These are phyloP conservation scores for Diversispora eburnea DNA, from an alignment of 192 early-diverging fungal genomes.

Conservation along the genomic window DNA sequence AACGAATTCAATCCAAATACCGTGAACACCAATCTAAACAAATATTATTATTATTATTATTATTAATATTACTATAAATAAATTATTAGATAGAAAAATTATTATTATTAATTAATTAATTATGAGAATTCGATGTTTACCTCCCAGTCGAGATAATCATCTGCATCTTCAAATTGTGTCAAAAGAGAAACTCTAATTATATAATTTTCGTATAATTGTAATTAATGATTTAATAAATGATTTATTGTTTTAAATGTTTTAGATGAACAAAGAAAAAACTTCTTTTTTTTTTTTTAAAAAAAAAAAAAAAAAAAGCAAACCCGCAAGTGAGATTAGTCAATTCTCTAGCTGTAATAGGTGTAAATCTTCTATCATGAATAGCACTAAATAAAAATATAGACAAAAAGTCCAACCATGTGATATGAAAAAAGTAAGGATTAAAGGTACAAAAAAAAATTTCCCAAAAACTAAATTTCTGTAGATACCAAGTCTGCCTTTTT, in stretches of 20 bases:
- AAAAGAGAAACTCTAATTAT: slow-evolving; percentile 70
- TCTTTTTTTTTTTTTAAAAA: too few relatives aligned
- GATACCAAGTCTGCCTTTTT: too few relatives aligned
- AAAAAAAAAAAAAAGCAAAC: slow-evolving; percentile 26
- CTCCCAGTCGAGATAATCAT: slow-evolving; percentile 82
- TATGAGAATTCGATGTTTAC: slow-evolving; percentile 25
- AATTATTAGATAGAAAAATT: background rate
- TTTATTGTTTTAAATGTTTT: background rate
- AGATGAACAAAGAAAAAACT: background rate
- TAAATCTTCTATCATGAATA: slow-evolving; percentile 79
- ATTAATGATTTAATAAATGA: background rate
- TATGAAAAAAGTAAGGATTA: background rate
- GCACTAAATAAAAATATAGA: slow-evolving; percentile 49
- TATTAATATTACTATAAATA: too few relatives aligned
- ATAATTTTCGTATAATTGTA: background rate
- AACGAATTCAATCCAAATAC: slow-evolving; percentile 89
- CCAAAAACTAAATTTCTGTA: too few relatives aligned
- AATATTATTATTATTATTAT: background rate
- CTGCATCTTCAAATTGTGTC: slow-evolving; percentile 78
- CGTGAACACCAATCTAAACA: slow-evolving; percentile 72
- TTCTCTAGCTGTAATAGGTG: slow-evolving; percentile 68
- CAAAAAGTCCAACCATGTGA: background rate
- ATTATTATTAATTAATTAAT: slow-evolving; percentile 10
- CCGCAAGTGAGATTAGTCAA: slow-evolving; percentile 63
- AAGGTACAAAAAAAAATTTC: background rate